Conservation (phyloP, 768 basidiomycete species). For the Boletus rubescentipes region DNA sequence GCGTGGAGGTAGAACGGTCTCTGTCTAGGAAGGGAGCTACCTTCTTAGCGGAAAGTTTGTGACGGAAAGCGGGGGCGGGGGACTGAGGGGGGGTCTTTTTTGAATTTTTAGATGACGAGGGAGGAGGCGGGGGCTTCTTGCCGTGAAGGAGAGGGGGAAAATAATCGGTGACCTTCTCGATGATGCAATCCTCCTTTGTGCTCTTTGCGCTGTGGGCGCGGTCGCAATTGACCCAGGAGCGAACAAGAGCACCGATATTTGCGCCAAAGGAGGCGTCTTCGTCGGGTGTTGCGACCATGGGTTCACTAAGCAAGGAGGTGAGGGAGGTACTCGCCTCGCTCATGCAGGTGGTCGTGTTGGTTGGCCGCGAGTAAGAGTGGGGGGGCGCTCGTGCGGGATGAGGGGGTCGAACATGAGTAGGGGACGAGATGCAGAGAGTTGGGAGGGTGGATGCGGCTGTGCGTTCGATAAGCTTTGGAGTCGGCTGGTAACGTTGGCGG, state of each 20-base stretch:
- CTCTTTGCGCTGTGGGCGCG: slow-evolving; percentile 23
- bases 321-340: slow-evolving; percentile 49
- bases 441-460: slow-evolving; percentile 37
- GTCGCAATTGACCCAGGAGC: slow-evolving; percentile 28
- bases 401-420: slow-evolving; percentile 29
- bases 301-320: slow-evolving; percentile 48
- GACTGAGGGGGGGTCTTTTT: slow-evolving; percentile 14
- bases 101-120: slow-evolving; percentile 19
- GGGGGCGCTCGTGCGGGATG: slow-evolving; percentile 34
- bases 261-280: slow-evolving; percentile 44
- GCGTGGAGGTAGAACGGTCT: slow-evolving; percentile 20
- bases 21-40: not conserved
- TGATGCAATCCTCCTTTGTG: slow-evolving; percentile 27
- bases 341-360: slow-evolving; percentile 33
- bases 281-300: slow-evolving; percentile 39
- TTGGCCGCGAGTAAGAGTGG: slow-evolving; percentile 33
- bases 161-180: slow-evolving; percentile 33
- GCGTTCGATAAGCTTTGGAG: slow-evolving; percentile 37
- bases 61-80: slow-evolving; percentile 13
- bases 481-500: slow-evolving; percentile 23
- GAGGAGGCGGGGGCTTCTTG: slow-evolving; percentile 14
- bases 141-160: slow-evolving; percentile 22
- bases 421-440: slow-evolving; percentile 50
- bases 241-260: slow-evolving; percentile 44
- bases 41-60: slow-evolving; percentile 16